Base-by-base conservation (phyloP, 2,329 filamentous ascomycete genomes). In the Aspergillus luchuensis region DNA sequence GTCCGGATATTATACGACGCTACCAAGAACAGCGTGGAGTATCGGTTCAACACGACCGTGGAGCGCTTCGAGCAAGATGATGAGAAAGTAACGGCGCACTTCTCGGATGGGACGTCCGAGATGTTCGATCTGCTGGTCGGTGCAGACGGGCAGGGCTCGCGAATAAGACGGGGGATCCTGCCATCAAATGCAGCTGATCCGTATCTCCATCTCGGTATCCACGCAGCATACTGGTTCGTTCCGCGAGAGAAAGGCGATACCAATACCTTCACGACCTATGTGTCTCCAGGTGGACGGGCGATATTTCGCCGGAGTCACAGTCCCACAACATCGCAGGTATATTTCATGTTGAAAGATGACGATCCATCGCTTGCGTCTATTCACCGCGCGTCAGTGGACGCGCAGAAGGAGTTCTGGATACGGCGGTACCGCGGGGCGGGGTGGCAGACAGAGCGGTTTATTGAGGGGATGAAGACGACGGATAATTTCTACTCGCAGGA, bases 61-160 rank as follows among this genome's bases (percentile, higher is more conserved):
- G 63, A 66, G 1, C 62, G 64, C 4, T 63, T 80, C 7, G 65
- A 73, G 6, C 70, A 81, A 52, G 62, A 74, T 10, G 66, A 73
- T 0, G 52, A 72, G 1, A 48, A 59, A 1, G 77, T 84, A 28
- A 28, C 0, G 62, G 72, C 2, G 79, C 80, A 64, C 2, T 79
- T 87, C 56, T 73, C 74, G 1, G 75, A 84, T 58, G 82, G 81
- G 2, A 69, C 69, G 10, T 72, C 65, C 0, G 76, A 78, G 8
- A 17, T 66, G 0, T 87, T 78, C 52, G 84, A 87, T 64, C 67
- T 87, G 0, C 63, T 87, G 0, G 79, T 87, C 45, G 84, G 81
- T 5, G 84, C 84, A 3, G 85, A 87, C 60, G 85, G 85, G 0
- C 78, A 82, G 47, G 74, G 79, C 5, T 87, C 84, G 0, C 78